Percentiles rank a stretch among this genome's conserved stretches.
Evolutionary conservation across 805 yeast genomes (phyloP).

Genomic region (Tanozyma kutaoensis): DNA sequence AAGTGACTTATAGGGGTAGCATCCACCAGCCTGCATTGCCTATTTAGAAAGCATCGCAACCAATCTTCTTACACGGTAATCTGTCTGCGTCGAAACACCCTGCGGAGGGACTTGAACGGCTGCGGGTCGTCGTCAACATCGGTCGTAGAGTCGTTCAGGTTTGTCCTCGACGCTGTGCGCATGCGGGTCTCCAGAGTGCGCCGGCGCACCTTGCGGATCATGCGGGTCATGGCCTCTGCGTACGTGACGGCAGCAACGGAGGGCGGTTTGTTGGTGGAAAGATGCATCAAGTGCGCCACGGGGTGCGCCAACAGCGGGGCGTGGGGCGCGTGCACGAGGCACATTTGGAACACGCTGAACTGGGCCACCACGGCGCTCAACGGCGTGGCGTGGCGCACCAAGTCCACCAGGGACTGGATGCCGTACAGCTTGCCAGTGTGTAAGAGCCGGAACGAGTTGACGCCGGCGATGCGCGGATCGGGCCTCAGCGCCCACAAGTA

Average conservation of each 20-base stretch:
- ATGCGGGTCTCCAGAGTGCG: constrained; percentile 1
- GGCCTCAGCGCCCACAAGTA: constrained; percentile 3
- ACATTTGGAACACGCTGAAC: constrained; percentile 6
- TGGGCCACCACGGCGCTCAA: constrained; percentile 1
- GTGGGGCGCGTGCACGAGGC: constrained; percentile 1
- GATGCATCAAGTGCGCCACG: constrained; percentile 1
- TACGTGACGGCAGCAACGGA: constrained; percentile 4
- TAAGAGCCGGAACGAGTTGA: constrained; percentile 5
- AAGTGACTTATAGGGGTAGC: too few species aligned
- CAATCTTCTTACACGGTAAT: neutral
- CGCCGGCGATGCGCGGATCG: constrained; percentile 1
- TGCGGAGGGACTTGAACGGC: neutral
- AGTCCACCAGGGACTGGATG: constrained; percentile 3
- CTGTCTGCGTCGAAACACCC: neutral
- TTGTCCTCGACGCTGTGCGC: constrained; percentile 1
- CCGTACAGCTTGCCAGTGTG: constrained; percentile 5
- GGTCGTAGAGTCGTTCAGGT: constrained; percentile 4
- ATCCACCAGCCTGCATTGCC: constrained; percentile 2
- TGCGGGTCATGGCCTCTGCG: constrained; percentile 6
- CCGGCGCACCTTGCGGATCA: constrained; percentile 2
- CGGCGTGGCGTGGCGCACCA: constrained; percentile 2
- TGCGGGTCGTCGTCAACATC: constrained; percentile 3
- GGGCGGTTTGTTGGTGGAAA: neutral
- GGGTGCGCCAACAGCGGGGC: constrained; percentile 2
- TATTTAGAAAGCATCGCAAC: constrained; percentile 2